Evolutionary conservation across 2,329 filamentous ascomycete genomes (phyloP).

Genomic region (Aureobasidium sp.): DNA sequence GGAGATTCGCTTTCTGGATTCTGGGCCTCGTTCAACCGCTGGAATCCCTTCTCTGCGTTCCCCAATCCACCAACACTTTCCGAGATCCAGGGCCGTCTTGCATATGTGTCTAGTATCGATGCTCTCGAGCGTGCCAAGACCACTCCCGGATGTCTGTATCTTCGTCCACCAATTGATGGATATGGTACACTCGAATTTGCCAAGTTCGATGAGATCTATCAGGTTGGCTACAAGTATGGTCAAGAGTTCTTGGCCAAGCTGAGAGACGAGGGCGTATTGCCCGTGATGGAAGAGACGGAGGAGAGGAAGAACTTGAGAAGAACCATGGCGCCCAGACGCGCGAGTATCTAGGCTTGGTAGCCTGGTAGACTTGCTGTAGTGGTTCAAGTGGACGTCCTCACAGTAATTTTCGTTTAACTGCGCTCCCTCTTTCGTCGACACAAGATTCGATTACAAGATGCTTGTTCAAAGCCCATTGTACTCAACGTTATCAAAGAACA

Average conservation of each 20-base stretch:
- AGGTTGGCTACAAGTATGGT: constrained; percentile 80
- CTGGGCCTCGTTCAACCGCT: constrained; percentile 91
- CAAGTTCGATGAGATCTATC: constrained; percentile 95
- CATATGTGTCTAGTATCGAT: constrained; percentile 92
- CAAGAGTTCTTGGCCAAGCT: constrained; percentile 71
- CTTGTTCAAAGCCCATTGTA: too few species aligned
- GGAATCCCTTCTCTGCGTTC: constrained; percentile 86
- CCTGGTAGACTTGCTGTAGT: not conserved
- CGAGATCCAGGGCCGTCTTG: constrained; percentile 90
- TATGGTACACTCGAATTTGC: constrained; percentile 95
- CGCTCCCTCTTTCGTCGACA: too few species aligned
- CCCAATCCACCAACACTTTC: constrained; percentile 92
- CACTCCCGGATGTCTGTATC: constrained; percentile 86
- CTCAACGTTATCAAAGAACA: too few species aligned
- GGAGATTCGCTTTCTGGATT: constrained; percentile 91
- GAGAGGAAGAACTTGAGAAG: constrained; percentile 44
- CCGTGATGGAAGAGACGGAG: constrained; percentile 46
- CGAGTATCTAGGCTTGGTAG: constrained; percentile 34
- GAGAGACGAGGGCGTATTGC: constrained; percentile 69
- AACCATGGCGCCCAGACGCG: constrained; percentile 46
- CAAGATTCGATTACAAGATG: too few species aligned
- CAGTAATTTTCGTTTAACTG: not conserved
- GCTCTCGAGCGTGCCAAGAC: constrained; percentile 89
- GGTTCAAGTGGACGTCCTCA: too few species aligned
- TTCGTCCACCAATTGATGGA: constrained; percentile 87